These are phyloP conservation scores for Dipteronia dyeriana DNA, from an alignment of 345 rosid genomes.

Conservation along the genomic window DNA sequence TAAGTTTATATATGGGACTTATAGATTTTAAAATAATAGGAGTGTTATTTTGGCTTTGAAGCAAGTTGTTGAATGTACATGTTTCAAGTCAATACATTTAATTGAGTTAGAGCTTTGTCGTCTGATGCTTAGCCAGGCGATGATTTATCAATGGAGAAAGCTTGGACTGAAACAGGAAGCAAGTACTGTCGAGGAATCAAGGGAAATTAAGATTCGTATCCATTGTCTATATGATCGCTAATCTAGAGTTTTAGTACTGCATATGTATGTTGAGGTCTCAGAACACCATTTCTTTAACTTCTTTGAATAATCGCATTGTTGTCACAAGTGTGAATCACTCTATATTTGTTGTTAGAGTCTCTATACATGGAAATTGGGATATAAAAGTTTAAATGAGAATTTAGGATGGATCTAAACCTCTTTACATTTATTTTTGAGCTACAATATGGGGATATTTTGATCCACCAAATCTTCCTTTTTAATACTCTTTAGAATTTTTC, in stretches of 20 bases:
- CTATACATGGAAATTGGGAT: background rate
- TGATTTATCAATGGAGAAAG: background rate
- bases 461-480: background rate
- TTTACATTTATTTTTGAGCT: background rate
- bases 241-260: background rate
- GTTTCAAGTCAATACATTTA: background rate
- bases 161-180: background rate
- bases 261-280: background rate
- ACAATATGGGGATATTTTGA: too few relatives aligned
- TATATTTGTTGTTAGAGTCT: background rate
- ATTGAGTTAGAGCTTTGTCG: background rate
- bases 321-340: background rate
- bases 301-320: background rate
- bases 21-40: background rate
- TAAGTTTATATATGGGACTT: background rate
- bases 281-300: background rate
- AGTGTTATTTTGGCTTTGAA: background rate
- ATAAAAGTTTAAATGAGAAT: background rate
- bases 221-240: background rate
- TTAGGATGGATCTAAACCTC: background rate
- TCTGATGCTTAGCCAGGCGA: background rate
- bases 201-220: background rate
- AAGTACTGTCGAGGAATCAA: background rate
- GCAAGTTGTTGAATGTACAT: background rate
- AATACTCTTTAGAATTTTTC: background rate